A percentile compares a stretch with the other conserved stretches of the same genome.
These are phyloP conservation scores for Penicillium sp. DNA, from an alignment of 2,329 filamentous ascomycete genomes.

Conservation along the genomic window DNA sequence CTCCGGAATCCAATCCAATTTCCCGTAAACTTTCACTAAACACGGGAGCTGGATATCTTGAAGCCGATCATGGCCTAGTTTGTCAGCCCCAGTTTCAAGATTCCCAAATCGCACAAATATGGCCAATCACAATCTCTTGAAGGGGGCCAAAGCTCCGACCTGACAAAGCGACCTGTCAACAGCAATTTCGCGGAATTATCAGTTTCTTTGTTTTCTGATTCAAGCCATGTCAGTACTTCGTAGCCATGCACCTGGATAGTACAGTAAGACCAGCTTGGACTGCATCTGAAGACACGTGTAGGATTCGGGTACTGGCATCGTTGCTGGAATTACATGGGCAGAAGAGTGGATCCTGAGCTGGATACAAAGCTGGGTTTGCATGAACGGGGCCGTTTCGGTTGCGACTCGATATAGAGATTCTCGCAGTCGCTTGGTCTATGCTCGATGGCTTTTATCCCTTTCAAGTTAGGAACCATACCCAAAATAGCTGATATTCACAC, in stretches of 20 bases:
- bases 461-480: neutral
- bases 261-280: neutral
- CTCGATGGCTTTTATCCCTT: neutral
- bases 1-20: neutral
- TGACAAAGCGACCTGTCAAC: neutral
- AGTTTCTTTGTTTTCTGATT: neutral
- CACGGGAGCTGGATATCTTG: conserved; percentile 1
- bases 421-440: conserved; percentile 1
- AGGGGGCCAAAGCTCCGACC: conserved; percentile 5
- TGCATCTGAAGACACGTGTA: neutral
- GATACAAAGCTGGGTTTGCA: neutral
- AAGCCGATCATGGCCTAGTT: conserved; percentile 8
- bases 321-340: neutral
- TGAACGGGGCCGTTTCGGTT: neutral
- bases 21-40: neutral
- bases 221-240: neutral
- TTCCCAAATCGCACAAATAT: conserved; percentile 3
- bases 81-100: conserved; percentile 11
- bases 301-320: neutral
- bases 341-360: neutral
- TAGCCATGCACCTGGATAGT: neutral
- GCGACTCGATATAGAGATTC: neutral
- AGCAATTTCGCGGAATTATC: neutral
- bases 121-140: conserved; percentile 3
- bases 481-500: neutral